Evolutionary conservation across 2,329 filamentous ascomycete species (phyloP), one percentile per base, ranked within the genome.

Genomic region (Cladophialophora bantiana): DNA sequence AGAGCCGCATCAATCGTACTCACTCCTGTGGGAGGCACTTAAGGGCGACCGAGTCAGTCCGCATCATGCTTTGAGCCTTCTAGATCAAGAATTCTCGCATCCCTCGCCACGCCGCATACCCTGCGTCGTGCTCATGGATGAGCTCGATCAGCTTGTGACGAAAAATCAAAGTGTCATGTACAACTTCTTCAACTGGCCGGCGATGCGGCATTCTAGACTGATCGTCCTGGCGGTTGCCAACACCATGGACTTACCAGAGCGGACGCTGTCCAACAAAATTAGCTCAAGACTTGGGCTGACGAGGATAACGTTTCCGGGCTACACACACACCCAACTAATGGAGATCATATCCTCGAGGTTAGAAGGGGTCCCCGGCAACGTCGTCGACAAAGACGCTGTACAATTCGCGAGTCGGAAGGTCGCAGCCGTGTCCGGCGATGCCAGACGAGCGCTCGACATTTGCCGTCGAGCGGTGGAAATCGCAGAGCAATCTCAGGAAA

Each of bases 101-200:
- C 95, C 96, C 0, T 96, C 90, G 66, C 95, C 95, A 31, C 71
- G 95, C 59, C 87, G 95, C 68, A 93, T 96, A 5, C 95, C 96
- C 1, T 98, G 94, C 76, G 95, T 99, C 13, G 95, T 99, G 1
- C 82, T 99, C 59, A 99, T 99, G 95, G 95, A 99, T 75, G 95
- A 99, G 79, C 85, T 99, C 56, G 95, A 99, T 77, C 95, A 99
- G 79, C 86, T 99, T 7, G 96, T 99, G 4, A 99, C 95, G 12
- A 95, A 94, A 76, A 98, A 97, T 75, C 96, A 99, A 78, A 94
- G 92, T n/a, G 95, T 99, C 80, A 99, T 99, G 95, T 99, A 99
- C 82, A 99, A 99, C 79, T 99, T 99, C 79, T 99, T 99, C 86
- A 99, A 99, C 76, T 99, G 95, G 95, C 95, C 95, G 3, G 91